Evolutionary conservation across 257 asterid species (phyloP).

Genomic region (Primulina eburnea): DNA sequence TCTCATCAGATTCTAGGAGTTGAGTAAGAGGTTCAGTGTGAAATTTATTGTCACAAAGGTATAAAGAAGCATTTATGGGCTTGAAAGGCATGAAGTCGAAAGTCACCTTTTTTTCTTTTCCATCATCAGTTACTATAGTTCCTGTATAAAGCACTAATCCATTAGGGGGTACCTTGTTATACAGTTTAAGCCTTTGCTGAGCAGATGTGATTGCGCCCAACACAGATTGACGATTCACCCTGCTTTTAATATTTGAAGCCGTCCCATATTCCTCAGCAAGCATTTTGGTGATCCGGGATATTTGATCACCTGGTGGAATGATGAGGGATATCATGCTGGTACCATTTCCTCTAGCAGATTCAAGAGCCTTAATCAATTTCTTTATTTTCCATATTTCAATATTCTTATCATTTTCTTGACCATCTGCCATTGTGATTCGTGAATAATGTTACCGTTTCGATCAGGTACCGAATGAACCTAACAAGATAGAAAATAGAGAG

Average conservation of each 20-base stretch:
- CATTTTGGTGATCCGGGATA: neutral
- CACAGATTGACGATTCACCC: conserved; percentile 10
- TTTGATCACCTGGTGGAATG: neutral
- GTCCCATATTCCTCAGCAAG: neutral
- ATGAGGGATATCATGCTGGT: neutral
- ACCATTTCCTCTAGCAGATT: neutral
- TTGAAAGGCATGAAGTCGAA: conserved; percentile 15
- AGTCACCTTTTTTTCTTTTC: conserved; percentile 21
- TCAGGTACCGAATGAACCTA: too few relatives aligned
- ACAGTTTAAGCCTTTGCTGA: conserved; percentile 22
- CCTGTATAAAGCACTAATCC: conserved; percentile 19
- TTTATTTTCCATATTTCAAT: neutral
- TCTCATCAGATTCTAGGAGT: conserved; percentile 17
- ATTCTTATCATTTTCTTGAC: neutral
- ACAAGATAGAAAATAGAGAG: too few relatives aligned
- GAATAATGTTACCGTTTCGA: too few relatives aligned
- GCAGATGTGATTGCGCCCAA: conserved; percentile 23
- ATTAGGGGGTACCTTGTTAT: conserved; percentile 14
- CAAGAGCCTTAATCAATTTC: neutral
- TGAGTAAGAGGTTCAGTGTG: conserved; percentile 17
- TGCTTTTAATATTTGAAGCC: neutral
- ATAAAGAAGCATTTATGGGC: conserved; percentile 17
- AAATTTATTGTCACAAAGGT: conserved; percentile 20
- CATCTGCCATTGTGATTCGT: neutral
- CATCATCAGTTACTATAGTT: conserved; percentile 19